These are phyloP conservation scores for Leccinum variicolor DNA, from an alignment of 768 basidiomycete species.

Conservation along the genomic window DNA sequence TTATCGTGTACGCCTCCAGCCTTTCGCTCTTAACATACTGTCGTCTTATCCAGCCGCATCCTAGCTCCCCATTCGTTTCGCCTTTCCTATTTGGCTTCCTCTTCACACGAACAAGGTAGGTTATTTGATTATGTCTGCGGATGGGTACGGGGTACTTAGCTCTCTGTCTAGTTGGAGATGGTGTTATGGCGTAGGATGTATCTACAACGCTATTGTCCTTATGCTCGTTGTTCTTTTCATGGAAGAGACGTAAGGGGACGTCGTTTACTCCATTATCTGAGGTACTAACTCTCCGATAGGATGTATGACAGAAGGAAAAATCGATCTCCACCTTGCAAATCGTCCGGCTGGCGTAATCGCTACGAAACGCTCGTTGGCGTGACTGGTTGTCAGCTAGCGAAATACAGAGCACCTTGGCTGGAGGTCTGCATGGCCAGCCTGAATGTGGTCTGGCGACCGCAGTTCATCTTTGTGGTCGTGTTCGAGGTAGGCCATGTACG, in stretches of 20 bases:
- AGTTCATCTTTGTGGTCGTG: conserved; percentile 35
- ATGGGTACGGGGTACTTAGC: not conserved
- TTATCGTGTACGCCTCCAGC: conserved; percentile 48
- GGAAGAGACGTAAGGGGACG: conserved; percentile 45
- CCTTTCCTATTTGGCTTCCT: conserved; percentile 31
- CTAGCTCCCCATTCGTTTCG: conserved; percentile 27
- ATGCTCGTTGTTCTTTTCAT: conserved; percentile 41
- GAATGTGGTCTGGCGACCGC: conserved; percentile 49
- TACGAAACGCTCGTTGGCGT: conserved; percentile 47
- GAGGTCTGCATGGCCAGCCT: conserved; percentile 32
- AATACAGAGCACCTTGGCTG: conserved; percentile 42
- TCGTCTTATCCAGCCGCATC: conserved; percentile 23
- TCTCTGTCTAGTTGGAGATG: conserved; percentile 38
- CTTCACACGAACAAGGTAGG: conserved; percentile 25
- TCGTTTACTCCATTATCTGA: not conserved
- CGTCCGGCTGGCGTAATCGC: conserved; percentile 36
- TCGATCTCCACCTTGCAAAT: conserved; percentile 25
- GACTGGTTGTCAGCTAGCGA: conserved; percentile 44
- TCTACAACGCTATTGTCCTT: conserved; percentile 46
- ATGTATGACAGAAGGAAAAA: conserved; percentile 46
- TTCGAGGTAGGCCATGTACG: conserved; percentile 33
- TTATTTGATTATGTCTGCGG: not conserved
- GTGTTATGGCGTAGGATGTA: conserved; percentile 52
- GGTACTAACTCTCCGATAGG: conserved; percentile 21
- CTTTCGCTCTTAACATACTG: conserved; percentile 24